Evolutionary conservation across 1,139 yeast species (phyloP).

Genomic region (Yamadazyma triangularis): DNA sequence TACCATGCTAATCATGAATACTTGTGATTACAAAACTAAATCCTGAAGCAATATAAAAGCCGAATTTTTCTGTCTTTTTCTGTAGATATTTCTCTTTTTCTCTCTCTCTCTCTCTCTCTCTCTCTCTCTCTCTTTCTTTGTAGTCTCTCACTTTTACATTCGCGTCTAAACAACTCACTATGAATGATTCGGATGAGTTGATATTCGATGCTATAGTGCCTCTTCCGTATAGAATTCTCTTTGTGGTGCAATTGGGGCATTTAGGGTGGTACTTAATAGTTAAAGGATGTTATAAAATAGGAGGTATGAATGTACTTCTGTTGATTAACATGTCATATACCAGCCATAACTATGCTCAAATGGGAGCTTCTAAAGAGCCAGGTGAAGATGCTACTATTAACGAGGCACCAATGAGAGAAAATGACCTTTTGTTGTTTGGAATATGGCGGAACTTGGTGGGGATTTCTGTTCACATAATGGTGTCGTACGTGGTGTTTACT

Average conservation of each 20-base stretch:
- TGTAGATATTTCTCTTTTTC: too few relatives aligned
- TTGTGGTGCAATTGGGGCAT: conserved; percentile 28
- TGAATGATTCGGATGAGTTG: conserved; percentile 7
- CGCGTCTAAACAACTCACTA: conserved; percentile 2
- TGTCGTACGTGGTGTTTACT: conserved; percentile 20
- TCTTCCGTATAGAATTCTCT: conserved; percentile 34
- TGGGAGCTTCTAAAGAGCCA: conserved; percentile 17
- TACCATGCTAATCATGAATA: conserved; percentile 3
- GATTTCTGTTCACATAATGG: conserved; percentile 16
- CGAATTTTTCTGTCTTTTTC: too few relatives aligned
- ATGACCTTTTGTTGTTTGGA: conserved; percentile 27
- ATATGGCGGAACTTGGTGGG: conserved; percentile 25
- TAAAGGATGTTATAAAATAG: conserved; percentile 18
- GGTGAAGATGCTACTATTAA: conserved; percentile 34
- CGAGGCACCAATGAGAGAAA: conserved; percentile 30
- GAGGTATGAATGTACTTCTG: conserved; percentile 29
- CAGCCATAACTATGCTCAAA: conserved; percentile 31
- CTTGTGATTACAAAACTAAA: neutral
- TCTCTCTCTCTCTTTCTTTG: too few relatives aligned
- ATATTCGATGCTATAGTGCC: conserved; percentile 29
- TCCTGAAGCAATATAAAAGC: too few relatives aligned
- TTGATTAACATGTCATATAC: conserved; percentile 36
- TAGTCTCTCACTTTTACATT: too few relatives aligned
- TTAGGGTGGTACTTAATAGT: conserved; percentile 33
- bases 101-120: too few relatives aligned